Conservation (phyloP, 805 yeast genomes). For the Pichia eremophila region DNA sequence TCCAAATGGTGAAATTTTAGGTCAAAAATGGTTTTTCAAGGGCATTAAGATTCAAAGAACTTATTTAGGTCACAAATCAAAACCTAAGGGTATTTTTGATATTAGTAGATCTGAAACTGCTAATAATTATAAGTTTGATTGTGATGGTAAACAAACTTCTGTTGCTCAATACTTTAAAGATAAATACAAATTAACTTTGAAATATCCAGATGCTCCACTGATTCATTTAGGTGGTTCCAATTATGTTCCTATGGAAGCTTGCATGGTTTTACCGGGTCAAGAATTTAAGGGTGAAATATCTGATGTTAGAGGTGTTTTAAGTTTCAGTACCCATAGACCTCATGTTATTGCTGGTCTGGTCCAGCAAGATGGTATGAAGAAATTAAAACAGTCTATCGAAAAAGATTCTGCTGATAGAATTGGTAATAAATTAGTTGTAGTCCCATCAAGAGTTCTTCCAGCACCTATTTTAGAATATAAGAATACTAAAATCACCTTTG, state of each 20-base stretch:
- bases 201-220: conserved; percentile 21
- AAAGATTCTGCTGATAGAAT: conserved; percentile 12
- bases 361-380: conserved; percentile 19
- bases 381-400: conserved; percentile 7
- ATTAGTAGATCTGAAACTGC: conserved; percentile 15
- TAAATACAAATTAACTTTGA: conserved; percentile 17
- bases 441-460: conserved; percentile 23
- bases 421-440: conserved; percentile 17
- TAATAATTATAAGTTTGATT: conserved; percentile 15
- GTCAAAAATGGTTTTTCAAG: conserved; percentile 16
- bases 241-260: conserved; percentile 22
- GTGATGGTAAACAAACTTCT: conserved; percentile 16
- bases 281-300: conserved; percentile 21
- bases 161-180: conserved; percentile 20
- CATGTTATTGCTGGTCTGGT: conserved; percentile 21
- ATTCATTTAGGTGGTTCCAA: conserved; percentile 21
- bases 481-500: conserved; percentile 12
- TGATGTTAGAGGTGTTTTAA: conserved; percentile 23
- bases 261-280: conserved; percentile 22
- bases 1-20: conserved; percentile 3
- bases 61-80: conserved; percentile 15
- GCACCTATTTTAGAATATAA: conserved; percentile 16
- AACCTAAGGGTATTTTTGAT: conserved; percentile 19
- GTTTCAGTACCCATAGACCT: conserved; percentile 23
- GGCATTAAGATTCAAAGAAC: conserved; percentile 17